Percentiles rank a stretch among this genome's conserved stretches.
phyloP scores from a whole-genome alignment of 2,329 filamentous ascomycete species.

The Phoma sp. region DNA sequence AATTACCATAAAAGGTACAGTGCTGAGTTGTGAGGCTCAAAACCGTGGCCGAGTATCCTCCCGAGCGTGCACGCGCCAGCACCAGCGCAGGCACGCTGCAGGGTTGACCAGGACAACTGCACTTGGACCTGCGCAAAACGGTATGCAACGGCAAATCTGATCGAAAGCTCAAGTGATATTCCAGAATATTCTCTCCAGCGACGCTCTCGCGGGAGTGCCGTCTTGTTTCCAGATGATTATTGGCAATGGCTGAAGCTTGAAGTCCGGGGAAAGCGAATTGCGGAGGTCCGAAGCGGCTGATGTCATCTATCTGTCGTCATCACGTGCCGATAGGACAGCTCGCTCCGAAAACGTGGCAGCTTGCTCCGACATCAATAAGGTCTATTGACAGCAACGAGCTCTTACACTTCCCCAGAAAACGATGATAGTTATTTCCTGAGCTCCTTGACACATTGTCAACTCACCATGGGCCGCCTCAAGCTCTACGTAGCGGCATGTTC shows the following conservation, averaged over 20 bases:
- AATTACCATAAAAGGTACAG: slow-evolving; percentile 29
- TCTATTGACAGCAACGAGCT: slow-evolving; percentile 5
- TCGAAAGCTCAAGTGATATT: background rate
- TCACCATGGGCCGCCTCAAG: slow-evolving; percentile 44
- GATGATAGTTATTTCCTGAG: slow-evolving; percentile 18
- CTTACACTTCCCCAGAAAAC: slow-evolving; percentile 19
- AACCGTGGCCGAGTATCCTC: slow-evolving; percentile 32
- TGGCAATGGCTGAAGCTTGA: background rate
- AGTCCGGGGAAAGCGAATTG: slow-evolving; percentile 4
- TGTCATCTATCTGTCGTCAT: slow-evolving; percentile 6
- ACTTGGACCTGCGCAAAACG: slow-evolving; percentile 4
- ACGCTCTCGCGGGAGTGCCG: background rate
- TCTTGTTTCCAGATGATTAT: background rate
- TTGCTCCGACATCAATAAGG: slow-evolving; percentile 15
- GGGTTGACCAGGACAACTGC: slow-evolving; percentile 14
- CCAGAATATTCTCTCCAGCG: background rate
- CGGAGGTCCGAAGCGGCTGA: slow-evolving; percentile 10
- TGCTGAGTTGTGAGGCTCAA: slow-evolving; percentile 16
- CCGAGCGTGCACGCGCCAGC: slow-evolving; percentile 26
- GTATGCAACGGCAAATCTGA: background rate
- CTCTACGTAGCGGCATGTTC: slow-evolving; percentile 44
- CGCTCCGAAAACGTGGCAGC: slow-evolving; percentile 22
- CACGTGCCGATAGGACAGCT: slow-evolving; percentile 17
- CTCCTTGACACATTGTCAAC: slow-evolving; percentile 9
- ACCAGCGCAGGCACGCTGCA: slow-evolving; percentile 13